Evolutionary conservation across 495 filamentous ascomycete species (phyloP), one percentile per base, ranked within the genome.

Genomic region (Talaromyces borbonicus): DNA sequence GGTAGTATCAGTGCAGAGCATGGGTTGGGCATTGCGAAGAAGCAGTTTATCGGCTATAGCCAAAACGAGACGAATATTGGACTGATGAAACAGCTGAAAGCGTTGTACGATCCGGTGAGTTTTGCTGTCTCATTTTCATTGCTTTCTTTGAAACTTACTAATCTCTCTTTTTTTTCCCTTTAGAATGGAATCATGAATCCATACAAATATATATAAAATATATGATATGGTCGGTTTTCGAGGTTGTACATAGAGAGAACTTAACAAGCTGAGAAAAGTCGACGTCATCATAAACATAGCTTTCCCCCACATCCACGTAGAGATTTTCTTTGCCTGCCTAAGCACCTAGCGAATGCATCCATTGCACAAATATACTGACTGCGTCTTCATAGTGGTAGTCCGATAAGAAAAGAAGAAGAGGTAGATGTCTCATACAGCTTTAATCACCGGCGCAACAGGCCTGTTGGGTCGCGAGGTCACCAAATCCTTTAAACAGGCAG

Each of bases 1-100:
- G 92, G 92, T 48, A 93, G 86, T 63, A 93, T 98, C 60, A 94
- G 87, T 56, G 92, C 92, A 23, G 92, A 98, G 62, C 92, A 98
- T 66, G 92, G 92, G 6, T 67, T 98, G 24, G 92, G 92, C 5
- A 58, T 98, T 52, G 87, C 90, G 30, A 98, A 98, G 81, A 93
- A 90, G 67, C 79, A 84, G 36, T 97, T 78, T 60, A 90, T 97
- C 56, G 84, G 85, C 11, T 97, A 96, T 66, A 94, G 87, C 61
- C 75, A 92, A 54, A 89, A 80, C 46, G 78, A 85, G 26, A 89
- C 80, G 3, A 90, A 90, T 78, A 68, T 96, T 47, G 75, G 71
- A 46, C 57, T 97, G 60, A 98, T 98, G 92, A 90, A 84, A 74
- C 80, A 89, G 63, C 75, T 97, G 52, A 98, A 98, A 75, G 69